Conservation (phyloP, 345 rosid species). For the Draba incana region DNA sequence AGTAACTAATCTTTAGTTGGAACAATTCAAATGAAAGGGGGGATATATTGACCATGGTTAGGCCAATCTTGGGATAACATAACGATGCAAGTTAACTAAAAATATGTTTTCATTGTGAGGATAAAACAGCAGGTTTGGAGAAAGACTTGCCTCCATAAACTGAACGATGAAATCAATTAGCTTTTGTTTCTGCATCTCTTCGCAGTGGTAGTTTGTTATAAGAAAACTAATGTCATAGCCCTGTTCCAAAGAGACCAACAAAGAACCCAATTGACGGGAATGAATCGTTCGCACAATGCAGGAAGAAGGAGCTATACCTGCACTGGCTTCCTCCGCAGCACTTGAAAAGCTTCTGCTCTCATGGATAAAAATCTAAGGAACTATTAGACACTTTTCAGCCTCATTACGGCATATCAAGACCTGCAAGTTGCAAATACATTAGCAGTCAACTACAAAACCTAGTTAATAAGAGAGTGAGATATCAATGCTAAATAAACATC, state of each 20-base stretch:
- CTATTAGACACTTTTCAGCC: slow-evolving; percentile 91
- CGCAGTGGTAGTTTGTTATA: slow-evolving; percentile 92
- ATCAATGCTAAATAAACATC: slow-evolving; percentile 36
- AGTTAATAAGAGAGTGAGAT: slow-evolving; percentile 12
- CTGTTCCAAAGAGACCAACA: slow-evolving; percentile 52
- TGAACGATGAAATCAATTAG: slow-evolving; percentile 96
- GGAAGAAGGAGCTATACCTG: slow-evolving; percentile 55
- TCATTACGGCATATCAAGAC: slow-evolving; percentile 93
- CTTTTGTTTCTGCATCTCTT: slow-evolving; percentile 97
- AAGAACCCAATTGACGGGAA: slow-evolving; percentile 5
- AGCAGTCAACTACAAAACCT: slow-evolving; percentile 14
- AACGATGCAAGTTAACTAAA: no score
- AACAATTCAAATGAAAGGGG: background rate
- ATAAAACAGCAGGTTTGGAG: slow-evolving; percentile 13
- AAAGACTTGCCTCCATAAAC: slow-evolving; percentile 91
- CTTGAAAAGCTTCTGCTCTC: slow-evolving; percentile 99
- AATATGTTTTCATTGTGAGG: no score
- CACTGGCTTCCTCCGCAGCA: slow-evolving; percentile 91
- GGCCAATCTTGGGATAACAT: background rate
- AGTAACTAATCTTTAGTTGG: background rate
- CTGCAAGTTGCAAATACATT: slow-evolving; percentile 45
- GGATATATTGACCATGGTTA: background rate
- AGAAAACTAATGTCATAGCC: slow-evolving; percentile 99
- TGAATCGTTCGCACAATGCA: background rate
- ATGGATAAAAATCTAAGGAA: slow-evolving; percentile 97